Evolutionary conservation across 164 flowering plant species (phyloP), one percentile per base, ranked within the genome.

Genomic region (Stephania cephalantha): DNA sequence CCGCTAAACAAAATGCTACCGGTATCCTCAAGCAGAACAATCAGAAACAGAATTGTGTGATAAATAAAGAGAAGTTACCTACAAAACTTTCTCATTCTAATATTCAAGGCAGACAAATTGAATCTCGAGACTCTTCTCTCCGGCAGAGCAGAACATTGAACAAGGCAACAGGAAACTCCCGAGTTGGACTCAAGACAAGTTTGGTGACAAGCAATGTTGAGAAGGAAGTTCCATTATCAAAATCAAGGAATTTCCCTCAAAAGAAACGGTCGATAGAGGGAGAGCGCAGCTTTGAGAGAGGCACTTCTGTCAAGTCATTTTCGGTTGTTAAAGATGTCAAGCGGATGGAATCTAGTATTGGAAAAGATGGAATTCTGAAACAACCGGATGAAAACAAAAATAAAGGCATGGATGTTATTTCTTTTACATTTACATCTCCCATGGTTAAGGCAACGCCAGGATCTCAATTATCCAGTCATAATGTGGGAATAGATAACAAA

Each of bases 351-450:
- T 70, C 86, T 53, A 79, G 75, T 71, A 20, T 73, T n/a, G 73
- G 52, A 5, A 63, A 18, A 55, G 85, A 84, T 31, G 75, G 76
- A 46, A 75, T 79, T 46, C 75, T 72, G 20, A 71, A 73, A 52
- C 81, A 81, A 87, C 80, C 74, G 63, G 88, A 86, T 72, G 88
- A 90, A 63, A 79, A 82, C 83, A 82, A 80, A 81, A 88, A 80
- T 70, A 90, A 83, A 50, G 88, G 91, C 72, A 86, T 80, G 77
- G 98, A 93, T 83, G 92, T 94, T 79, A 87, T 95, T 81, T 95
- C 99, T 18, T 95, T 95, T 81, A 92, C 99, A 48, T 93, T 95
- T 78, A 92, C 89, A 52, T 86, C 97, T 50, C 99, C 99, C 58
- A 77, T 93, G 82, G 78, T 84, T 53, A 79, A 88, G 58, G 67